Percentiles rank a stretch among this genome's conserved stretches.
These are phyloP conservation scores for Calonectria pseudoreteaudii DNA, from an alignment of 2,329 filamentous ascomycete species.

Conservation along the genomic window DNA sequence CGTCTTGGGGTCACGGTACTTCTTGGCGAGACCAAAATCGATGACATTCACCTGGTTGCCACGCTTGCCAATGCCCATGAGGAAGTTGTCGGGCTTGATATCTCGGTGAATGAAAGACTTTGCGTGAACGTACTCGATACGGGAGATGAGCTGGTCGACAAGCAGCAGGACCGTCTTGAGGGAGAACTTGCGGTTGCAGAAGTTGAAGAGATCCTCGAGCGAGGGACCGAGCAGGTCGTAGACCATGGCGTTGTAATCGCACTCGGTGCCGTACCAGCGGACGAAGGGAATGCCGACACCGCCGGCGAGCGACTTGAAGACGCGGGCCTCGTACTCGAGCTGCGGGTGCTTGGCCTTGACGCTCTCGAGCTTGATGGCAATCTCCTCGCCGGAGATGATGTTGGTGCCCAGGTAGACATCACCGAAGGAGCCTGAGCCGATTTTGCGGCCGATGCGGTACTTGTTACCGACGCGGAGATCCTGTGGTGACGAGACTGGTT, in stretches of 20 bases:
- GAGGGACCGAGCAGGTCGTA: slow-evolving; percentile 95
- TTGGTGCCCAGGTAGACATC: slow-evolving; percentile 99
- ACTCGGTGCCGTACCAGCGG: slow-evolving; percentile 99
- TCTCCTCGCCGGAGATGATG: slow-evolving; percentile 99
- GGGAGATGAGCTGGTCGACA: slow-evolving; percentile 97
- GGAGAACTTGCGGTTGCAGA: slow-evolving; percentile 99
- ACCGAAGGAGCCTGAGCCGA: slow-evolving; percentile 96
- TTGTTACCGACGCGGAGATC: slow-evolving; percentile 99
- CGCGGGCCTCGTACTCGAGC: slow-evolving; percentile 97
- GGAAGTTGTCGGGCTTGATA: slow-evolving; percentile 99
- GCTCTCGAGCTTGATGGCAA: slow-evolving; percentile 99
- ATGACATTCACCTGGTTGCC: slow-evolving; percentile 99
- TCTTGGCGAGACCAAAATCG: slow-evolving; percentile 98
- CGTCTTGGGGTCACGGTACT: slow-evolving; percentile 99
- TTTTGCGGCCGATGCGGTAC: slow-evolving; percentile 99
- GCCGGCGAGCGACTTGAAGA: slow-evolving; percentile 90
- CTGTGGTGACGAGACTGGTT: slow-evolving; percentile 57
- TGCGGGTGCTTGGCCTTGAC: slow-evolving; percentile 99
- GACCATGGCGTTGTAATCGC: slow-evolving; percentile 99
- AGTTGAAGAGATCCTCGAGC: slow-evolving; percentile 99
- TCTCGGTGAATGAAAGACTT: slow-evolving; percentile 99
- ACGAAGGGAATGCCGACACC: slow-evolving; percentile 99
- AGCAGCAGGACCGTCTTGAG: slow-evolving; percentile 97
- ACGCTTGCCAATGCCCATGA: slow-evolving; percentile 99
- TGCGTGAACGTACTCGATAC: slow-evolving; percentile 99